Base-by-base conservation (phyloP, 768 basidiomycete species). In the Rhizopogon salebrosus region DNA sequence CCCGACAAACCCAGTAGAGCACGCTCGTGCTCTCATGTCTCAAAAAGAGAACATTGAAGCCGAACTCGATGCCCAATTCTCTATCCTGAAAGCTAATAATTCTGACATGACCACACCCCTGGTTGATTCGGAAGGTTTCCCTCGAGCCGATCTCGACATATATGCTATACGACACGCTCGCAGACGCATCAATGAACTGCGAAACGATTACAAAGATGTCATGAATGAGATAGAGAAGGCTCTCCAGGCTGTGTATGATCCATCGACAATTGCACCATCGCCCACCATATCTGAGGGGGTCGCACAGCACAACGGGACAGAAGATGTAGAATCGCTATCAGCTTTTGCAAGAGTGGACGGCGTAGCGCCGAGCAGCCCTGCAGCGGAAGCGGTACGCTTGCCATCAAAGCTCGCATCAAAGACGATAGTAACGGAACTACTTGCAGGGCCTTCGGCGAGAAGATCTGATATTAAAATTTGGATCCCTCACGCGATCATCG, bases 51-150 rank as follows among this genome's bases (percentile, higher is more conserved):
- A 67, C 24, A 84, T 95, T 59, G 89, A 95, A 66, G 73, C 75
- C 29, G 83, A 91, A 60, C 78, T 95, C 48, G 75, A 79, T 50
- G 69, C 73, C 9, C 83, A 90, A 48, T 68, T 79, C 35, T 70
- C 79, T 39, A 76, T 91, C 51, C 80, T 92, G 58, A 72, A 75
- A 60, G 72, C 77, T 46, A 87, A 91, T 61, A 70, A 77, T 38
- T 78, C 78, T 29, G 83, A 79, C 2, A 80, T 92, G 74, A 70
- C 80, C 23, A 80, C 87, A 0, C 83, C 90, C 0, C 80, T 98
- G 31, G 80, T 97, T 42, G 93, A 97, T 64, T 57, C 73, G 1
- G 89, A 97, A 49, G 95, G 95, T 6, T 98, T 92, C 68, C 95
- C 95, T 1, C 79, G 92, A 13, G 83, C 82, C 13, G 88, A 95